Evolutionary conservation across 2,329 filamentous ascomycete species (phyloP).

Genomic region (Xylaria sp.): DNA sequence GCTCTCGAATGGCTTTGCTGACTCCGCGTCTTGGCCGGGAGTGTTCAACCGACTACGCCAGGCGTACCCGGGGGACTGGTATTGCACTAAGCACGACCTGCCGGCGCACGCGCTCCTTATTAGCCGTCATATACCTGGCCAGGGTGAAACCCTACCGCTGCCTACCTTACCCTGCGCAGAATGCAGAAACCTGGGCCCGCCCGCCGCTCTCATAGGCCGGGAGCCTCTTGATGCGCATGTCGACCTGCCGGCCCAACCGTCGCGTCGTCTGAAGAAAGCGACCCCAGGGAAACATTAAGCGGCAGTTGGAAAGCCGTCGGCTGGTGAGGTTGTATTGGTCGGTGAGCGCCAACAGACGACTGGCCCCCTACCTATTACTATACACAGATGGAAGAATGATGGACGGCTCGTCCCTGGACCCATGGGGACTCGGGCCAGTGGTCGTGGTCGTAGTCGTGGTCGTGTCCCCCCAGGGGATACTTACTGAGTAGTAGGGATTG

Average conservation of each 20-base stretch:
- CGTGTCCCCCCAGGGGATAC: neutral
- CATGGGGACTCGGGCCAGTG: neutral
- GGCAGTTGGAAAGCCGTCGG: slow-evolving; percentile 35
- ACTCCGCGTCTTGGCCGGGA: slow-evolving; percentile 40
- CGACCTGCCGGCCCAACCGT: slow-evolving; percentile 36
- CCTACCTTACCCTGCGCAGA: slow-evolving; percentile 20
- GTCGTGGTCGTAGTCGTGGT: neutral
- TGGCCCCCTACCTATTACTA: slow-evolving; percentile 24
- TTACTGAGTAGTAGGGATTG: neutral
- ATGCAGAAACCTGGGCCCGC: neutral
- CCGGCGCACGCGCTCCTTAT: slow-evolving; percentile 47
- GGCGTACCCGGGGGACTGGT: slow-evolving; percentile 48
- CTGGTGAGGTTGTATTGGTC: slow-evolving; percentile 32
- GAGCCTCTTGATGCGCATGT: slow-evolving; percentile 32
- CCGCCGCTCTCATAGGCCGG: slow-evolving; percentile 36
- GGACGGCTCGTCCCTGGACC: slow-evolving; percentile 3
- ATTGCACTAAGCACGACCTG: slow-evolving; percentile 47
- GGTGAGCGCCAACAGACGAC: slow-evolving; percentile 21
- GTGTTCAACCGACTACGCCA: slow-evolving; percentile 38
- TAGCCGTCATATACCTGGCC: slow-evolving; percentile 45
- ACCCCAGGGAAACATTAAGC: slow-evolving; percentile 36
- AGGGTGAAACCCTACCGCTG: slow-evolving; percentile 41
- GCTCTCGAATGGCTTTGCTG: slow-evolving; percentile 32
- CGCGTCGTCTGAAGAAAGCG: slow-evolving; percentile 27
- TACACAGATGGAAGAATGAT: neutral